phyloP scores from a whole-genome alignment of 202 grass and related monocot genomes.

The Setaria viridis region DNA sequence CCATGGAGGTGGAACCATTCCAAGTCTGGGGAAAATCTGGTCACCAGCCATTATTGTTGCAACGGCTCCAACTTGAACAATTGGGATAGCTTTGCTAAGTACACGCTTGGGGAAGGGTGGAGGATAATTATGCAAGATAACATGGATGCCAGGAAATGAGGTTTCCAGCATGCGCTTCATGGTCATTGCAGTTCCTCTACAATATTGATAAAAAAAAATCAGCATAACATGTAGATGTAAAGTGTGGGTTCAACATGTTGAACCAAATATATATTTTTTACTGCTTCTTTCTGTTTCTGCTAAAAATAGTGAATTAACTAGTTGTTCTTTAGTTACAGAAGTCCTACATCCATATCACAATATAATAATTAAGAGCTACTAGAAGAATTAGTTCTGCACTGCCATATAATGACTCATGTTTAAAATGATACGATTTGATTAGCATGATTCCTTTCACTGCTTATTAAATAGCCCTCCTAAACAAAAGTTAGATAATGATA shows the following conservation, averaged over 20 bases:
- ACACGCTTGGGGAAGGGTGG: slow-evolving; percentile 85
- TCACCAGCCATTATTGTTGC: slow-evolving; percentile 84
- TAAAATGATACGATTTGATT: background rate
- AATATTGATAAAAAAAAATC: slow-evolving; percentile 35
- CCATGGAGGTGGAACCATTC: slow-evolving; percentile 81
- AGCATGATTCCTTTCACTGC: background rate
- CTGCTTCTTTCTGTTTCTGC: background rate
- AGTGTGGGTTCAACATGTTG: slow-evolving; percentile 5
- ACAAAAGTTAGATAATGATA: background rate
- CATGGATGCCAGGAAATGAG: slow-evolving; percentile 84
- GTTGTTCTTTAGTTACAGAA: background rate
- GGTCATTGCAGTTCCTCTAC: slow-evolving; percentile 88
- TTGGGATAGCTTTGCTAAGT: slow-evolving; percentile 79
- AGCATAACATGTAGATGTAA: slow-evolving; percentile 12
- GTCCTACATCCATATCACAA: slow-evolving; percentile 6
- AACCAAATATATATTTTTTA: background rate
- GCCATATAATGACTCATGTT: background rate
- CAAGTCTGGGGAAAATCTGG: slow-evolving; percentile 92
- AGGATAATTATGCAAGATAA: slow-evolving; percentile 90
- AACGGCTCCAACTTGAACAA: slow-evolving; percentile 86
- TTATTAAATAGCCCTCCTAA: background rate
- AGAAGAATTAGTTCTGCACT: background rate
- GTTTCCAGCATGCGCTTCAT: slow-evolving; percentile 94
- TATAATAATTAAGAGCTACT: background rate
- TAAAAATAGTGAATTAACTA: slow-evolving; percentile 15